A percentile compares a stretch with the other conserved stretches of the same genome.
Evolutionary conservation across 2,329 filamentous ascomycete species (phyloP).

Genomic region (Aspergillus proliferans): DNA sequence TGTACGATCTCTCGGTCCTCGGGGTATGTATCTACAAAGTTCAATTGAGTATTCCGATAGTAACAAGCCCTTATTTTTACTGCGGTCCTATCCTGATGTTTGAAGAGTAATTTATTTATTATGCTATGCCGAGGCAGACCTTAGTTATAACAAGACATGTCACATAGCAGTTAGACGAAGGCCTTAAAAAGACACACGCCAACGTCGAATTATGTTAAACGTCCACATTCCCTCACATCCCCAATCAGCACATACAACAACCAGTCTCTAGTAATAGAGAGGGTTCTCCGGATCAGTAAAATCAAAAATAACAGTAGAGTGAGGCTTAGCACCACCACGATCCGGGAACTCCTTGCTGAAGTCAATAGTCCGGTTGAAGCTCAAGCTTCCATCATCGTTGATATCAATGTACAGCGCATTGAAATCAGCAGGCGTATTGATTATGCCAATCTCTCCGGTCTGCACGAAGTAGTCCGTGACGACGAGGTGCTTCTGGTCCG

Average conservation of each 20-base stretch:
- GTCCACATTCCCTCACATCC: no score
- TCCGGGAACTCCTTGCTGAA: slow-evolving; percentile 50
- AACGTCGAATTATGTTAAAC: no score
- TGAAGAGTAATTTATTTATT: no score
- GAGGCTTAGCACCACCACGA: slow-evolving; percentile 53
- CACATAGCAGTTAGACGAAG: no score
- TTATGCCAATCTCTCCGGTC: slow-evolving; percentile 53
- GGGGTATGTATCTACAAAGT: no score
- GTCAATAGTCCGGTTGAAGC: slow-evolving; percentile 56
- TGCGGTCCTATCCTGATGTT: no score
- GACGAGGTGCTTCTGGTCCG: slow-evolving; percentile 58
- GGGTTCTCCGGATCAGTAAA: slow-evolving; percentile 50
- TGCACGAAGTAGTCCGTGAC: slow-evolving; percentile 64
- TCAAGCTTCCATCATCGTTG: slow-evolving; percentile 47
- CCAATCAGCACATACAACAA: neutral
- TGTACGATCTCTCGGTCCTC: no score
- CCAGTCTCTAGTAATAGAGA: slow-evolving; percentile 18
- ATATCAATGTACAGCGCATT: slow-evolving; percentile 59
- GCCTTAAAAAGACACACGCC: no score
- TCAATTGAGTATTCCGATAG: no score
- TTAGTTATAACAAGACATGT: no score
- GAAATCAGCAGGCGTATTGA: slow-evolving; percentile 58
- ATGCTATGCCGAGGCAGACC: no score
- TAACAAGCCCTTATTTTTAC: no score
- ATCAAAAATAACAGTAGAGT: slow-evolving; percentile 53